Evolutionary conservation across 352 stramenopile species (phyloP).

Genomic region (Achlya hypogyna): DNA sequence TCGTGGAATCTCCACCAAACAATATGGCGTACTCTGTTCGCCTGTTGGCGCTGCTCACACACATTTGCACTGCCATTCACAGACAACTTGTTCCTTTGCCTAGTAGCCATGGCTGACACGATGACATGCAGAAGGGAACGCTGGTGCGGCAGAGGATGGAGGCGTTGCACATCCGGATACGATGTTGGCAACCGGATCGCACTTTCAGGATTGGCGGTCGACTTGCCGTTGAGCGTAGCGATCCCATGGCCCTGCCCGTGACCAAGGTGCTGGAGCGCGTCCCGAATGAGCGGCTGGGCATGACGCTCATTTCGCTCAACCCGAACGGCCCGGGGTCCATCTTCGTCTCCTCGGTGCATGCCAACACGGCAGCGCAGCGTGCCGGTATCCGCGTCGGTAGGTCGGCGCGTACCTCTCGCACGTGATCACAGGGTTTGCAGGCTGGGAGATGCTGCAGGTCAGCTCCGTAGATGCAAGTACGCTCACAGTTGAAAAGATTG

Average conservation of each 20-base stretch:
- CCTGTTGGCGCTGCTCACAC: too few relatives aligned
- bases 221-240: background rate
- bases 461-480: background rate
- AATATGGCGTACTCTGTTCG: too few relatives aligned
- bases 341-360: background rate
- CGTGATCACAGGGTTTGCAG: background rate
- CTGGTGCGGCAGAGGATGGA: background rate
- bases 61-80: too few relatives aligned
- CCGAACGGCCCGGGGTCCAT: background rate
- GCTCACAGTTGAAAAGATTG: slow-evolving; percentile 5
- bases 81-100: too few relatives aligned
- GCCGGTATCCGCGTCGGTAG: background rate
- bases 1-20: too few relatives aligned
- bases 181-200: background rate
- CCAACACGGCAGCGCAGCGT: background rate
- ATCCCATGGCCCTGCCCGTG: background rate
- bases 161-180: background rate
- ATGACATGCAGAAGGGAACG: background rate
- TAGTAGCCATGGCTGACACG: background rate
- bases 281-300: background rate
- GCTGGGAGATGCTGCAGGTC: slow-evolving; percentile 1
- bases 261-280: background rate
- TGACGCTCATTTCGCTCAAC: slow-evolving; percentile 16
- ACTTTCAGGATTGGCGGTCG: background rate
- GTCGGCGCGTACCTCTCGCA: background rate